Conservation (phyloP, 1,139 yeast species). For the Debaryomycetaceae sp. region DNA sequence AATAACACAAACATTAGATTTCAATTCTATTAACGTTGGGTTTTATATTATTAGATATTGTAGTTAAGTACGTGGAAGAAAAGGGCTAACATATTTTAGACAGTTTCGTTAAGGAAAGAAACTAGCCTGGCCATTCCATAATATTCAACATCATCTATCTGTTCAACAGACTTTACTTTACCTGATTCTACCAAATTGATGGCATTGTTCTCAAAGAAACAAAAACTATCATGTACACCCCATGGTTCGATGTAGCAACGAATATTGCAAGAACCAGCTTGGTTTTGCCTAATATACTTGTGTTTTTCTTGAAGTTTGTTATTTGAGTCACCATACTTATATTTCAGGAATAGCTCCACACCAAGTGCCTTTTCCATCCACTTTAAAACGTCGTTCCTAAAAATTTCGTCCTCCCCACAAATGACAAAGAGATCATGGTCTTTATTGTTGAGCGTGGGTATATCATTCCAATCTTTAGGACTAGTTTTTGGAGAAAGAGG, state of each 20-base stretch:
- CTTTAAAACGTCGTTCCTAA: constrained; percentile 39
- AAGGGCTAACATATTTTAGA: constrained; percentile 7
- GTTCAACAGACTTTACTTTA: constrained; percentile 8
- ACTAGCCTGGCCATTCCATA: constrained; percentile 27
- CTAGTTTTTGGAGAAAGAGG: constrained; percentile 29
- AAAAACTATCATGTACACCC: constrained; percentile 41
- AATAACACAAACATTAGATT: too few relatives aligned
- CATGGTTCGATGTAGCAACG: constrained; percentile 36
- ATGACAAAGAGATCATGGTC: constrained; percentile 28
- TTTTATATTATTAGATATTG: too few relatives aligned
- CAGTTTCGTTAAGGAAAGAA: constrained; percentile 24
- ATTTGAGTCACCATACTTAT: constrained; percentile 28
- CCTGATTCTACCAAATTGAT: constrained; percentile 10
- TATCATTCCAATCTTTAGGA: constrained; percentile 33
- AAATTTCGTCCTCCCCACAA: constrained; percentile 43
- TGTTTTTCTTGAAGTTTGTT: neutral
- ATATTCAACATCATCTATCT: constrained; percentile 18
- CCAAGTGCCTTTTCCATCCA: constrained; percentile 35
- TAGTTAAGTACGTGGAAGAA: too few relatives aligned
- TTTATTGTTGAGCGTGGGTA: constrained; percentile 28
- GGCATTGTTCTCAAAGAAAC: constrained; percentile 31
- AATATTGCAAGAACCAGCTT: constrained; percentile 12
- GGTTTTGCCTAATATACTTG: constrained; percentile 12
- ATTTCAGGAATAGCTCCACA: constrained; percentile 19
- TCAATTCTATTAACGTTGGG: too few relatives aligned